phyloP scores from a whole-genome alignment of 495 filamentous ascomycete species.

The Neurospora sp. region DNA sequence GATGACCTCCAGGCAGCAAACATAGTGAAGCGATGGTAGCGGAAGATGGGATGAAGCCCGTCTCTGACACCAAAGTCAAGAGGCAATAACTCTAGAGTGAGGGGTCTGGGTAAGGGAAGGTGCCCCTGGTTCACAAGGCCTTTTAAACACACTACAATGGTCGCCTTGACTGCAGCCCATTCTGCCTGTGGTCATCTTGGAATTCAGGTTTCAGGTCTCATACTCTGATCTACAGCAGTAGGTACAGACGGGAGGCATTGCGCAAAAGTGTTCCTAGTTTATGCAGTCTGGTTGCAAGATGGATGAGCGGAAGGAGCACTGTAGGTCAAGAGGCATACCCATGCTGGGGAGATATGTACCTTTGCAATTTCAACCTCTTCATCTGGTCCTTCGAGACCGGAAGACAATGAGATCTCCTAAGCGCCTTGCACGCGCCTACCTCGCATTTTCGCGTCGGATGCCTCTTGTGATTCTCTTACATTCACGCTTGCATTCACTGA shows the following conservation, averaged over 20 bases:
- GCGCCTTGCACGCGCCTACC: neutral
- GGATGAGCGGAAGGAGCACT: neutral
- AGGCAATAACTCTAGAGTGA: neutral
- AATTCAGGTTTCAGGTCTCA: neutral
- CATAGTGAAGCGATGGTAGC: neutral
- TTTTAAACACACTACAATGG: neutral
- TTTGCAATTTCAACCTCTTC: neutral
- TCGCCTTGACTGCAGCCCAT: neutral
- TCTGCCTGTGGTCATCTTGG: neutral
- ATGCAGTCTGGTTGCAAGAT: neutral
- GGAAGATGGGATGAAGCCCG: neutral
- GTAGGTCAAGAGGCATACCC: neutral
- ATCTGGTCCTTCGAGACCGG: neutral
- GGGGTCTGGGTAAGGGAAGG: neutral
- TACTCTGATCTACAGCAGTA: neutral
- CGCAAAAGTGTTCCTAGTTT: neutral
- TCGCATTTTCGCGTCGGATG: neutral
- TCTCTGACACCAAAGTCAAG: neutral
- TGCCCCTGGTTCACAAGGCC: neutral
- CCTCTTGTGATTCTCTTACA: neutral
- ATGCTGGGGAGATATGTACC: neutral
- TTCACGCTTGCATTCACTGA: neutral
- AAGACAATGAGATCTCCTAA: neutral
- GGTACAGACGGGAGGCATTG: neutral
- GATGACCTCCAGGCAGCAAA: neutral